Conservation (phyloP, 345 rosid genomes). For the Cardamine occulta region DNA sequence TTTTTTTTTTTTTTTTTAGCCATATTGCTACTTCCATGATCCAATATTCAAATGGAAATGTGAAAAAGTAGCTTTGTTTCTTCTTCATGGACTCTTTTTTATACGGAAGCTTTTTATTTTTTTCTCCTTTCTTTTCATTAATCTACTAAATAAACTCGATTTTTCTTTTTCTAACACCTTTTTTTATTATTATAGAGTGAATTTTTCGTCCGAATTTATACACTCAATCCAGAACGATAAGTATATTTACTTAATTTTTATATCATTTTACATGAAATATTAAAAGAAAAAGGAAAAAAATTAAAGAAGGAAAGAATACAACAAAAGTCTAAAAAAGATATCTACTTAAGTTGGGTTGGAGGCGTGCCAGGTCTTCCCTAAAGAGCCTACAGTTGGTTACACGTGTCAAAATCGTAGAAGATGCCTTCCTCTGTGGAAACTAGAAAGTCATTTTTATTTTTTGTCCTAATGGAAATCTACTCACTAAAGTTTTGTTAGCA, state of each 20-base stretch:
- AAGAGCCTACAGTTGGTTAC: neutral
- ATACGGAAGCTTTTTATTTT: neutral
- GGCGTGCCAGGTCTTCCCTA: slow-evolving; percentile 29
- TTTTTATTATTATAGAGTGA: neutral
- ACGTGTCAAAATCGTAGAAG: slow-evolving; percentile 34
- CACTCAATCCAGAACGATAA: neutral
- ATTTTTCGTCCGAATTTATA: neutral
- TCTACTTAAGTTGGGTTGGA: slow-evolving; percentile 8
- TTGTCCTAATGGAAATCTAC: slow-evolving; percentile 27
- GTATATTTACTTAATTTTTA: neutral
- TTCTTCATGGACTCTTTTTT: slow-evolving; percentile 4
- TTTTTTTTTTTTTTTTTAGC: neutral
- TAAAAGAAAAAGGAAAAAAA: neutral
- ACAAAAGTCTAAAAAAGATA: slow-evolving; percentile 13
- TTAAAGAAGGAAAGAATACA: neutral
- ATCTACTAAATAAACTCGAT: neutral
- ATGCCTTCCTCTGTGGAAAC: slow-evolving; percentile 29
- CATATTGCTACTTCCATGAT: slow-evolving; percentile 28
- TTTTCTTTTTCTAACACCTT: neutral
- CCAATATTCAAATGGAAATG: slow-evolving; percentile 23
- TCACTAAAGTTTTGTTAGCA: slow-evolving; percentile 16
- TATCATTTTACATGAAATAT: slow-evolving; percentile 9
- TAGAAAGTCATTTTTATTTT: neutral
- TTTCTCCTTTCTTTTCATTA: neutral
- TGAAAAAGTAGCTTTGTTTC: slow-evolving; percentile 20